Evolutionary conservation across 306 rosid genomes (phyloP), one percentile per base, ranked within the genome.

Genomic region (Quercus suber): DNA sequence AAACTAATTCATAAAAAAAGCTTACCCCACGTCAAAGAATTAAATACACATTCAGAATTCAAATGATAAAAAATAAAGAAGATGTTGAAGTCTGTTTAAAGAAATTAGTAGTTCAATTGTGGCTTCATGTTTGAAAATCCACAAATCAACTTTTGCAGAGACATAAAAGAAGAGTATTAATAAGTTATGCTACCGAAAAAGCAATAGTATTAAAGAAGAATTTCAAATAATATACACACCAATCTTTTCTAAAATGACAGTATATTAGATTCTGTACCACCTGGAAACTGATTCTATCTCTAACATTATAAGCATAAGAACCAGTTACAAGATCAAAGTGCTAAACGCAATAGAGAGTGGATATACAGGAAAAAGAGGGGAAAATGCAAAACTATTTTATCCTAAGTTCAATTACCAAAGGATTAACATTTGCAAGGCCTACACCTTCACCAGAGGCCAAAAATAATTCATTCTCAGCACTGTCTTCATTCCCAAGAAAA

Each of bases 371-470:
- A 53, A 53, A 72, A 25, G 63, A 4, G 5, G n/a, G n/a, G 52
- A 21, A 49, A 72, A 35, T 67, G 67, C 10, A 3, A 30, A 17
- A 68, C 74, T 10, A 23, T 23, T 74, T 41, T 49, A 76, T 72
- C 25, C 14, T 43, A 72, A 78, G 14, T 31, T 60, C 31, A 76
- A 74, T 88, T 91, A 93, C 99, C 99, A 95, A 67, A 64, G 91
- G 88, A 89, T 91, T 93, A 55, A 90, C 14, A 83, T 91, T 89
- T 69, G 84, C 53, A 77, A 92, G 97, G 78, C 98, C 98, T 67
- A 28, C 7, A 25, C 98, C 98, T 45, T 84, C 89, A 25, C 98
- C 98, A 3, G 81, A 82, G 18, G 98, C 98, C 92, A 94, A 73
- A 80, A 94, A 89, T 79, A 94, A 85, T 80, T 94, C 97, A 21